Evolutionary conservation across 345 rosid genomes (phyloP).

Genomic region (Diplotaxis tenuifolia): DNA sequence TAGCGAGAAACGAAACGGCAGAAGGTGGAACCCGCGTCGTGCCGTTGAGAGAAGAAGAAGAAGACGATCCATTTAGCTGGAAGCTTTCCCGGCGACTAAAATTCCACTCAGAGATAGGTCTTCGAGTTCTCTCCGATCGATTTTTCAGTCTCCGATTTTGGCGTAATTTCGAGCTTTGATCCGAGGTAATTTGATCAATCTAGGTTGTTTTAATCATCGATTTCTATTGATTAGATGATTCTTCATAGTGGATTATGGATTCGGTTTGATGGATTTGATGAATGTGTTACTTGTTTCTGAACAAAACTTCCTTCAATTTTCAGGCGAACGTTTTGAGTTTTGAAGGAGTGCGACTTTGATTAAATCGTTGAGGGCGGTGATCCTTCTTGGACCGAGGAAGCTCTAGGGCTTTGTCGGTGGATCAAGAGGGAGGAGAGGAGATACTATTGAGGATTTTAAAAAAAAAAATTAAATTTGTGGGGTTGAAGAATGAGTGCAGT

Average conservation of each 20-base stretch:
- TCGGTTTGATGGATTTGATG: not conserved
- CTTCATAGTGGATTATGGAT: not conserved
- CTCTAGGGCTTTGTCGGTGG: not conserved
- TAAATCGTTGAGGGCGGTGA: conserved; percentile 49
- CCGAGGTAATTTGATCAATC: conserved; percentile 13
- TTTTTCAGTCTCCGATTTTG: not conserved
- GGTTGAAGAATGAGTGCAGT: conserved; percentile 54
- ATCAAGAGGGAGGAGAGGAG: not conserved
- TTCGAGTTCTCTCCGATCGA: not conserved
- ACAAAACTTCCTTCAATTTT: not conserved
- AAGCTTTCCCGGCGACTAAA: conserved; percentile 25
- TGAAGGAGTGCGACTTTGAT: not conserved
- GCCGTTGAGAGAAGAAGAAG: conserved; percentile 25
- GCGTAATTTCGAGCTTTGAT: conserved; percentile 17
- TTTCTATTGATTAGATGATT: not conserved
- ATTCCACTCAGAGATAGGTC: conserved; percentile 7
- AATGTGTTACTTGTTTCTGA: not conserved
- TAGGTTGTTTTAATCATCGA: not conserved
- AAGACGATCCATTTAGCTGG: conserved; percentile 5
- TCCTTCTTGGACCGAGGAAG: conserved; percentile 10
- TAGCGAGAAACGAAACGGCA: conserved; percentile 32
- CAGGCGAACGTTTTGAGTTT: not conserved
- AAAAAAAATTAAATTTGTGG: no score
- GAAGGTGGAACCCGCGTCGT: conserved; percentile 42
- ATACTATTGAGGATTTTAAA: not conserved